Base-by-base conservation (phyloP, 192 early-diverging fungal species). In the Diversispora eburnea region DNA sequence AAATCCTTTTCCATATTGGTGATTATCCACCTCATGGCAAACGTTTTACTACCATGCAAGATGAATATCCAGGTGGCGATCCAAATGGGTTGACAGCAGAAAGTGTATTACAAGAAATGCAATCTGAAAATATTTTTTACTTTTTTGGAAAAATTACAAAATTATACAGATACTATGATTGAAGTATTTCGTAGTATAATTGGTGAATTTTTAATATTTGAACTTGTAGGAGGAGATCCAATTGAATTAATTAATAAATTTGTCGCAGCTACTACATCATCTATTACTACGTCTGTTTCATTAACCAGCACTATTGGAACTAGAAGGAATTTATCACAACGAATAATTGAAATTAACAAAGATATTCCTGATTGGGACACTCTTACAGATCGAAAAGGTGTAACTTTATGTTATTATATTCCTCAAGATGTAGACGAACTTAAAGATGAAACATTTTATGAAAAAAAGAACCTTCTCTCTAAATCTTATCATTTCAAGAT, bases 111-210 rank as follows among this genome's bases (percentile, higher is more conserved):
- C 22, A 5, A n/a, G 42, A 61, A 20, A 70, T 75, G 66, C 33
- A 71, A 58, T 48, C 46, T 20, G 39, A 55, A 45, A 68, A 47
- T 3, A 65, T 75, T 5, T 43, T 75, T 46, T 75, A 75, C 20
- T 67, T 69, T 57, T 75, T 75, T 48, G 66, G 65, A 60, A 75
- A 75, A 48, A 58, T 75, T 41, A 75, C 65, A 13, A 4, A 60
- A 39, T n/a, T 1, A 57, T 8, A 75, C 74, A 5, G 39, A 75
- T 19, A 19, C 54, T 15, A 75, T 75, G 74, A 7, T 75, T 41
- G 8, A 43, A 19, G 52, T 75, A 33, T 75, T 75, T 49, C 57
- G 57, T 25, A 25, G 45, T 8, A 72, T 72, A 72, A 72, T 72
- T 72, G 70, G 70, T 10, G 57, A 72, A 25, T 48, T 72, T 49